Percentiles rank a stretch among this genome's conserved stretches.
Evolutionary conservation across 805 yeast genomes (phyloP).

Genomic region (Ogataea corticis): DNA sequence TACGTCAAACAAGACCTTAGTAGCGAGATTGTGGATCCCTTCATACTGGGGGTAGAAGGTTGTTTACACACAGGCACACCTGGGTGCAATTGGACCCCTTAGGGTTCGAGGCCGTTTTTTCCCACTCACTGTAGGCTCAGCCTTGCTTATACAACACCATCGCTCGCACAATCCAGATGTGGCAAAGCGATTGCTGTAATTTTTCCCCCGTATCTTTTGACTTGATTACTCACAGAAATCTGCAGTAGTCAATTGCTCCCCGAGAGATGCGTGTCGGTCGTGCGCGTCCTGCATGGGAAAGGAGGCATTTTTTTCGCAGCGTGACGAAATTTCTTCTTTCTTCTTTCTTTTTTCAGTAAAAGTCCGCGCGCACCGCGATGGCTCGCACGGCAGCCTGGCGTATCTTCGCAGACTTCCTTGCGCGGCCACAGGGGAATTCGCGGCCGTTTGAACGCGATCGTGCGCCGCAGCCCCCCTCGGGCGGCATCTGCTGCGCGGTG

Average conservation of each 20-base stretch:
- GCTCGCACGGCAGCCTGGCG: not conserved
- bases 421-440: not conserved
- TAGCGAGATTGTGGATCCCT: too few relatives aligned
- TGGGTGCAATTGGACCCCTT: too few relatives aligned
- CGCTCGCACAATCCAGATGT: too few relatives aligned
- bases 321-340: constrained; percentile 2
- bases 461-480: too few relatives aligned
- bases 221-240: constrained; percentile 5
- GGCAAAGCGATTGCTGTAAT: not conserved
- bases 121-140: too few relatives aligned
- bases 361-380: not conserved
- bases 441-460: not conserved
- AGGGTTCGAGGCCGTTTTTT: too few relatives aligned
- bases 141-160: too few relatives aligned
- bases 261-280: constrained; percentile 5
- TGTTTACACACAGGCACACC: too few relatives aligned
- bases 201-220: not conserved
- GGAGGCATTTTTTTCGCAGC: constrained; percentile 1
- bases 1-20: too few relatives aligned
- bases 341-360: not conserved
- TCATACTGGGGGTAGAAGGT: too few relatives aligned
- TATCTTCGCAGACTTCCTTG: not conserved
- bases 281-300: constrained; percentile 3
- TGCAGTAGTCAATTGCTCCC: constrained; percentile 3
- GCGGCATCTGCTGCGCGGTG: too few relatives aligned